Base-by-base conservation (phyloP, 768 basidiomycete species). In the Agaricus subrufescens region DNA sequence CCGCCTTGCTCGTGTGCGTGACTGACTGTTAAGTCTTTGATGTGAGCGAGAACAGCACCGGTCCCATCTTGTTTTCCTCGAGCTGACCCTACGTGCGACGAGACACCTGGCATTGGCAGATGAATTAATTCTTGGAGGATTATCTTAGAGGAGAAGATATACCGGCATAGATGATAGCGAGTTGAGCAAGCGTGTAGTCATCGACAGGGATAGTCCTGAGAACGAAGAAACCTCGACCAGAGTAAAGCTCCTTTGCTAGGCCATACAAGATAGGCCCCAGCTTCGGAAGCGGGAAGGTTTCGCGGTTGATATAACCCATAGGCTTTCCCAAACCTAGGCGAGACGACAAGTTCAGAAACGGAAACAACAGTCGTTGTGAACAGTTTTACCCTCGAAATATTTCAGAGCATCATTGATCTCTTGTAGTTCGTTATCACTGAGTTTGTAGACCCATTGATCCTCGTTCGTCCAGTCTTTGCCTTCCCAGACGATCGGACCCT, bases 171-270 rank as follows among this genome's bases (percentile, higher is more conserved):
- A 77, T 66, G 47, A 75, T 72, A 12, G 72, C 71, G 27, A 75
- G 66, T 25, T 79, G 73, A 7, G 61, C 63, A 29, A 68, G 69
- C 9, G 71, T 66, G 62, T 79, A 78, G 26, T 69, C 67, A 50
- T 76, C 72, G 46, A 78, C 61, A 7, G 75, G 76, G 29, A 79
- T 71, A n/a, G 75, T 71, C 27, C 77, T 69, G 26, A 79, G 52
- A 46, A 79, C 77, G 62, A 77, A 78, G 67, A 79, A 79, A 0
- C 78, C 78, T 46, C 78, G 70, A 6, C 78, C 77, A 23, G 66
- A 67, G 58, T 78, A 75, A 10, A 79, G 66, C 49, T 76, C 75
- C 23, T 71, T 53, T 0, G 75, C 71, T n/a, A 79, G 63, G 11
- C 63, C 67, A 45, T 66, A 54, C 11, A 79, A 67, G 27, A 62